These are phyloP conservation scores for Leptosphaerulina australis DNA, from an alignment of 2,329 filamentous ascomycete species.

Conservation along the genomic window DNA sequence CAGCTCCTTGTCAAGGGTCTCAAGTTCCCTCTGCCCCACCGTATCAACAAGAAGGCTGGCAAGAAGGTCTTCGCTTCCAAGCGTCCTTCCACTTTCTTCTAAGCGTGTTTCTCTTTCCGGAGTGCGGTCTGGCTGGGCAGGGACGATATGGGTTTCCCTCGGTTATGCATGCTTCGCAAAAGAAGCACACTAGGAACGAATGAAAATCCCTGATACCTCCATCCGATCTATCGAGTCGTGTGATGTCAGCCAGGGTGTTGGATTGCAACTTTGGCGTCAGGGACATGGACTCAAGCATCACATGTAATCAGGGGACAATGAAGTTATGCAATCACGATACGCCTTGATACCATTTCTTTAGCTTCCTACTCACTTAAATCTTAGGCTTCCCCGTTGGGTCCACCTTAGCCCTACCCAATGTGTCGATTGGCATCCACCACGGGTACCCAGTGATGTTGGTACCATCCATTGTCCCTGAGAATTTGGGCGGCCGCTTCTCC, in stretches of 20 bases:
- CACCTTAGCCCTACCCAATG: conserved; percentile 49
- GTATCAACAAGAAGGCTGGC: conserved; percentile 78
- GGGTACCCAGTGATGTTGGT: conserved; percentile 67
- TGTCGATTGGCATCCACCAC: conserved; percentile 69
- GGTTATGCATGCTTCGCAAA: conserved; percentile 51
- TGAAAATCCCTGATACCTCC: conserved; percentile 51
- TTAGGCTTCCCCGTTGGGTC: conserved; percentile 38
- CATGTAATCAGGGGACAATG: conserved; percentile 25
- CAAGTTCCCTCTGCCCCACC: conserved; percentile 98
- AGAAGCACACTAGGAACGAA: conserved; percentile 53
- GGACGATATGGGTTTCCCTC: conserved; percentile 49
- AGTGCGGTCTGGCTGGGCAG: conserved; percentile 48
- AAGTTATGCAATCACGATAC: conserved; percentile 23
- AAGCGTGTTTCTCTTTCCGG: conserved; percentile 59
- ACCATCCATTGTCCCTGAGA: conserved; percentile 65
- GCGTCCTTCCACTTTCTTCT: conserved; percentile 98
- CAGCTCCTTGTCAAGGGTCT: conserved; percentile 95
- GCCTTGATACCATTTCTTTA: background rate
- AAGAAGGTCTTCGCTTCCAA: conserved; percentile 93
- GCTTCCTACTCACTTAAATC: conserved; percentile 25
- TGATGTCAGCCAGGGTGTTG: conserved; percentile 29
- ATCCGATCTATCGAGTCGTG: conserved; percentile 30
- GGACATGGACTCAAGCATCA: conserved; percentile 23
- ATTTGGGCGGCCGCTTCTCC: conserved; percentile 69
- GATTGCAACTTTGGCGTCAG: conserved; percentile 22